Conservation (phyloP, 2,329 filamentous ascomycete genomes). For the Hypocreales sp. region DNA sequence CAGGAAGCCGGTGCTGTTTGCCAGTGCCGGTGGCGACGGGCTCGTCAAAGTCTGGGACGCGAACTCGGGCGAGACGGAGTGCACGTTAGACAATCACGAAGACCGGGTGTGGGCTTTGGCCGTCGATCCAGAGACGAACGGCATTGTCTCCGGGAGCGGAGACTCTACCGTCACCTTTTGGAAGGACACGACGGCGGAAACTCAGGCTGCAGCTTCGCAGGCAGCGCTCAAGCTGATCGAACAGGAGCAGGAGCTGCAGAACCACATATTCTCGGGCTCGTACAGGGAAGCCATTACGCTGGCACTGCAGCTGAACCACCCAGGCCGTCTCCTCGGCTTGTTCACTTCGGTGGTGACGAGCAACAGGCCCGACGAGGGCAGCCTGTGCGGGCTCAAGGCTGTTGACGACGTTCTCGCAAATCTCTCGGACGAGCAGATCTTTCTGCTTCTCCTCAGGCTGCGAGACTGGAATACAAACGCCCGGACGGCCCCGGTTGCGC, state of each 20-base stretch:
- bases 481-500: slow-evolving; percentile 68
- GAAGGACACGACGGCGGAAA: slow-evolving; percentile 77
- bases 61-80: slow-evolving; percentile 67
- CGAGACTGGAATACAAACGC: slow-evolving; percentile 98
- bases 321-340: slow-evolving; percentile 67
- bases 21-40: slow-evolving; percentile 82
- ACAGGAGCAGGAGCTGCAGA: slow-evolving; percentile 86
- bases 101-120: slow-evolving; percentile 89
- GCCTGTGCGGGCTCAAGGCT: slow-evolving; percentile 46
- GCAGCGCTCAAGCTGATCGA: slow-evolving; percentile 71
- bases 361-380: slow-evolving; percentile 42
- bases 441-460: slow-evolving; percentile 62
- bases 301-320: slow-evolving; percentile 87
- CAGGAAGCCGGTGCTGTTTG: slow-evolving; percentile 54
- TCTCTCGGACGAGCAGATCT: slow-evolving; percentile 75
- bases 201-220: slow-evolving; percentile 56
- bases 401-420: slow-evolving; percentile 75
- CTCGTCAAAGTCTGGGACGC: slow-evolving; percentile 95
- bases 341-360: slow-evolving; percentile 67
- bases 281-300: slow-evolving; percentile 89
- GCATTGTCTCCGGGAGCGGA: slow-evolving; percentile 77
- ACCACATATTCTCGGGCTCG: slow-evolving; percentile 75
- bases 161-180: slow-evolving; percentile 93
- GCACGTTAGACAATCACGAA: slow-evolving; percentile 91
- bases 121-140: slow-evolving; percentile 51